Evolutionary conservation across 768 basidiomycete genomes (phyloP).

Genomic region (Gymnopilus junonius): DNA sequence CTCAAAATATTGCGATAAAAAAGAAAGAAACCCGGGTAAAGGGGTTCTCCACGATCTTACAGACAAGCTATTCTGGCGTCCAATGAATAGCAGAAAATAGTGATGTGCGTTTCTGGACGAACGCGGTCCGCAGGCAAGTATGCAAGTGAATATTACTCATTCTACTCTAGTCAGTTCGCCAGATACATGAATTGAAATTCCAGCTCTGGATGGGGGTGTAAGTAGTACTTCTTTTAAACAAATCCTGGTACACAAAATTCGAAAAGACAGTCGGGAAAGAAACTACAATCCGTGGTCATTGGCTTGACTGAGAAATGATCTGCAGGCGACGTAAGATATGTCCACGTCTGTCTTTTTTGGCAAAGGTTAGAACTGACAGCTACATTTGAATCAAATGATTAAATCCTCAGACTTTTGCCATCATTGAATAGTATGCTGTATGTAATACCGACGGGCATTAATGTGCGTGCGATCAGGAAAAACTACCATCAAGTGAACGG

Average conservation of each 20-base stretch:
- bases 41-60: background rate
- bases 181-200: background rate
- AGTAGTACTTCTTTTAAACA: background rate
- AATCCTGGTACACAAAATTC: background rate
- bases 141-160: background rate
- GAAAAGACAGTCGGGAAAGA: background rate
- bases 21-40: background rate
- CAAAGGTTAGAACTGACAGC: background rate
- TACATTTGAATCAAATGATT: conserved; percentile 7
- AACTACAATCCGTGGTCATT: conserved; percentile 7
- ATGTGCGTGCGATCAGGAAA: background rate
- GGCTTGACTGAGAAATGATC: background rate
- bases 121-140: background rate
- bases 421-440: too few species aligned
- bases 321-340: background rate
- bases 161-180: background rate
- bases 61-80: background rate
- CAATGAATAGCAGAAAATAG: background rate
- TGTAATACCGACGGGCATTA: background rate
- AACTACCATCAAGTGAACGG: background rate
- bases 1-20: background rate
- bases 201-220: background rate
- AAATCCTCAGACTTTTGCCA: background rate
- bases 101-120: background rate
- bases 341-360: conserved; percentile 3